Conservation (phyloP, 1,284 basidiomycete species). For the Ganoderma boninense region DNA sequence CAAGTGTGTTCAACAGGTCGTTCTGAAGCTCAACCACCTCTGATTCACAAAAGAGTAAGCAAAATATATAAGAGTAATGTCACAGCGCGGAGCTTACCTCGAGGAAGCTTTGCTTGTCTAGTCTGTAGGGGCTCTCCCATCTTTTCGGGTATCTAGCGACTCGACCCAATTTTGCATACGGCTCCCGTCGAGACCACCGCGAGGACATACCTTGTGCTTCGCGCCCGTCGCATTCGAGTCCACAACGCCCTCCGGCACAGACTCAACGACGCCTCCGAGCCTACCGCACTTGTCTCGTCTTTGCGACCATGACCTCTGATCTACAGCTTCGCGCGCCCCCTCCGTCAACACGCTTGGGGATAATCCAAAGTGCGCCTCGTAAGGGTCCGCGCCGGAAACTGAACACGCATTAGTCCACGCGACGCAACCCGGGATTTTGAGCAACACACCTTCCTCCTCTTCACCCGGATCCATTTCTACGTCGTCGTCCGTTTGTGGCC, state of each 20-base stretch:
- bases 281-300: conserved; percentile 51
- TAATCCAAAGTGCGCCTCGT: conserved; percentile 74
- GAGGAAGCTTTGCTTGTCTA: conserved; percentile 59
- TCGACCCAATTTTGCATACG: not conserved
- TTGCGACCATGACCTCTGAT: conserved; percentile 59
- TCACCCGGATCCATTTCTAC: conserved; percentile 31
- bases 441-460: conserved; percentile 10
- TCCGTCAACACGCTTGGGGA: conserved; percentile 58
- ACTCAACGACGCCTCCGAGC: conserved; percentile 64
- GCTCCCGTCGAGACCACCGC: too few species aligned
- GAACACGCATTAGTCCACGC: not conserved
- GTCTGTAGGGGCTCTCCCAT: conserved; percentile 62
- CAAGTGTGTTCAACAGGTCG: conserved; percentile 69
- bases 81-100: conserved; percentile 50
- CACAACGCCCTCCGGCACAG: conserved; percentile 53
- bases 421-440: not conserved
- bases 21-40: conserved; percentile 67
- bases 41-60: conserved; percentile 39
- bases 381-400: conserved; percentile 47
- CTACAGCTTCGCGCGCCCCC: conserved; percentile 53
- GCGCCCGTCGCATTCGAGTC: conserved; percentile 13
- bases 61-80: not conserved
- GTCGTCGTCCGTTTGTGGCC: conserved; percentile 32
- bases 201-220: conserved; percentile 24
- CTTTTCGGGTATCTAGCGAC: conserved; percentile 65